phyloP scores from a whole-genome alignment of 2,329 filamentous ascomycete genomes.

The Fusarium tanahbumbuense region DNA sequence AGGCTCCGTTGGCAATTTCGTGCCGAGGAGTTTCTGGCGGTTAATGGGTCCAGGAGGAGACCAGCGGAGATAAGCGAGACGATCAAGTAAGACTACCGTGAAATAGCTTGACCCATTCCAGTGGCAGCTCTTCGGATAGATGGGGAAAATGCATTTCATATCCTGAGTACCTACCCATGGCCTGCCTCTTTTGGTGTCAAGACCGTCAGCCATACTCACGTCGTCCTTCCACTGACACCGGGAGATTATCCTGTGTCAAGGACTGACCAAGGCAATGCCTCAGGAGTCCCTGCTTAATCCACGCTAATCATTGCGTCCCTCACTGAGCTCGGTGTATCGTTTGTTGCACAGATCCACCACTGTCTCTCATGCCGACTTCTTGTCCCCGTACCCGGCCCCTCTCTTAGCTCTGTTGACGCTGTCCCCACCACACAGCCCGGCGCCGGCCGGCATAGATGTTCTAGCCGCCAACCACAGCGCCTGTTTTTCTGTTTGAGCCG shows the following conservation, averaged over 20 bases:
- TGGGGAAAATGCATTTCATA: background rate
- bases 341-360: conserved; percentile 40
- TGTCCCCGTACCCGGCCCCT: conserved; percentile 17
- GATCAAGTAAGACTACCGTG: conserved; percentile 32
- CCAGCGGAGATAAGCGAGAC: conserved; percentile 37
- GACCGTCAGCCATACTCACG: conserved; percentile 4
- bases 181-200: background rate
- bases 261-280: conserved; percentile 15
- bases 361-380: conserved; percentile 36
- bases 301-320: conserved; percentile 11
- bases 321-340: conserved; percentile 7
- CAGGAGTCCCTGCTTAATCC: conserved; percentile 14
- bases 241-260: conserved; percentile 6
- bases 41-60: conserved; percentile 21
- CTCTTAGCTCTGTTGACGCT: conserved; percentile 23
- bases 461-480: conserved; percentile 21
- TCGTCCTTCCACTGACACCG: conserved; percentile 13
- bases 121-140: background rate
- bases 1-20: conserved; percentile 28
- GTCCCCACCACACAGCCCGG: conserved; percentile 28
- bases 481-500: conserved; percentile 5
- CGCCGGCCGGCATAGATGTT: conserved; percentile 18
- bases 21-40: conserved; percentile 32
- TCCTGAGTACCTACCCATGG: background rate
- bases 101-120: conserved; percentile 6